Percentiles rank a stretch among this genome's conserved stretches.
phyloP scores from a whole-genome alignment of 2,329 filamentous ascomycete genomes.

The Salinomyces thailandicus region DNA sequence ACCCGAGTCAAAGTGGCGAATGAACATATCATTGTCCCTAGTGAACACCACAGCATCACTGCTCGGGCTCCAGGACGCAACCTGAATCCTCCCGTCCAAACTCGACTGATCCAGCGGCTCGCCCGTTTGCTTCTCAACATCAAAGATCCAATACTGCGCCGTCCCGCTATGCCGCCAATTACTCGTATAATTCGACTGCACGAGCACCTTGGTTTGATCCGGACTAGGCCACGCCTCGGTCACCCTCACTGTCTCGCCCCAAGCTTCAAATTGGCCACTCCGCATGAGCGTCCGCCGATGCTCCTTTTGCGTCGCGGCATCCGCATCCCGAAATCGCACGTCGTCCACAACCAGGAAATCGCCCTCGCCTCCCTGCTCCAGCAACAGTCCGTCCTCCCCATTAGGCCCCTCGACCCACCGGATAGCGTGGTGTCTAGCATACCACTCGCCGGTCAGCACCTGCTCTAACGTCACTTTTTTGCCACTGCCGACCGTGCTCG shows the following conservation, averaged over 20 bases:
- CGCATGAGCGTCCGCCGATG: conserved; percentile 67
- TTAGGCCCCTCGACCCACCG: conserved; percentile 66
- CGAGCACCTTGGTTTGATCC: conserved; percentile 73
- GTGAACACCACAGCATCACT: conserved; percentile 87
- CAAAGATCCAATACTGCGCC: conserved; percentile 81
- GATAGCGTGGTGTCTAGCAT: conserved; percentile 52
- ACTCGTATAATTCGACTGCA: conserved; percentile 60
- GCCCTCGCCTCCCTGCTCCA: conserved; percentile 54
- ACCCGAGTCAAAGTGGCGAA: conserved; percentile 55
- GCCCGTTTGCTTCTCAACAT: conserved; percentile 68
- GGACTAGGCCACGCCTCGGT: conserved; percentile 62
- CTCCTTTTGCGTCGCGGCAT: conserved; percentile 32
- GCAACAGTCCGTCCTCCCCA: conserved; percentile 72
- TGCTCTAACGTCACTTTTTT: conserved; percentile 66
- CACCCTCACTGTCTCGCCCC: conserved; percentile 46
- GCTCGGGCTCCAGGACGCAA: conserved; percentile 80
- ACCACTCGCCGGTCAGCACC: conserved; percentile 57
- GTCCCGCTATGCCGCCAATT: conserved; percentile 89
- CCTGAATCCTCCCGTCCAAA: conserved; percentile 57
- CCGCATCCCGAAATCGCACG: conserved; percentile 50
- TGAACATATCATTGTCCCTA: conserved; percentile 76
- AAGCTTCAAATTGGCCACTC: conserved; percentile 49
- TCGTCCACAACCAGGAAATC: conserved; percentile 81
- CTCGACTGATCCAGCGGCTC: conserved; percentile 66
- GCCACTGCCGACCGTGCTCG: conserved; percentile 50